phyloP scores from a whole-genome alignment of 345 rosid species.

The Bruguiera sexangula region DNA sequence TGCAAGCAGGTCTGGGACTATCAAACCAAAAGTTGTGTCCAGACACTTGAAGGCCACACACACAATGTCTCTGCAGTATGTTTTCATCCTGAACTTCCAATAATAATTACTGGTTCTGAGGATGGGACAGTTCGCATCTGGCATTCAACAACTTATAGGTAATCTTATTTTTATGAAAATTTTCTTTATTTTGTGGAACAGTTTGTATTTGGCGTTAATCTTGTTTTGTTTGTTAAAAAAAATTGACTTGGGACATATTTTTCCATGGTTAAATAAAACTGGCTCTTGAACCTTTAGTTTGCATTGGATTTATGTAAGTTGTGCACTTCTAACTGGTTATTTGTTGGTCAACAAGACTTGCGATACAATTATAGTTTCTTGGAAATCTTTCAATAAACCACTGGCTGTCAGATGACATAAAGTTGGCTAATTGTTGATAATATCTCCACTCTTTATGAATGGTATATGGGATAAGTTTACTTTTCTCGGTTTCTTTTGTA shows the following conservation, averaged over 20 bases:
- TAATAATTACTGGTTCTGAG: slow-evolving; percentile 79
- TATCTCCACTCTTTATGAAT: background rate
- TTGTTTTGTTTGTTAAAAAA: background rate
- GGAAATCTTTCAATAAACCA: background rate
- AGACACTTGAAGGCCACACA: slow-evolving; percentile 79
- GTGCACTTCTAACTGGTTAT: background rate
- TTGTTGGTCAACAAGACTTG: background rate
- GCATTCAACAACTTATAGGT: slow-evolving; percentile 85
- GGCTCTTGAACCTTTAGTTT: too few species aligned
- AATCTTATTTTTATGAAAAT: background rate
- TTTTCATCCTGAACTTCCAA: slow-evolving; percentile 84
- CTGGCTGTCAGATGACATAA: background rate
- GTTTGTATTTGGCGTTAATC: too few species aligned
- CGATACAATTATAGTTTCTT: background rate
- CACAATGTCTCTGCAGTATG: slow-evolving; percentile 80
- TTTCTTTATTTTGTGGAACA: background rate
- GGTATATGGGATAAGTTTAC: too few species aligned
- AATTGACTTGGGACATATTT: too few species aligned
- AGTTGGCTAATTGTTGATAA: background rate
- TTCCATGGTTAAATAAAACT: too few species aligned
- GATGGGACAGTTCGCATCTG: slow-evolving; percentile 81
- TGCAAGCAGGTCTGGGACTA: slow-evolving; percentile 73
- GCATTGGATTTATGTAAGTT: too few species aligned
- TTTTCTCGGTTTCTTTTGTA: too few species aligned
- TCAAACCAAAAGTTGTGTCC: slow-evolving; percentile 78